phyloP scores from a whole-genome alignment of 208 protist species.

The Leishmania mexicana region DNA sequence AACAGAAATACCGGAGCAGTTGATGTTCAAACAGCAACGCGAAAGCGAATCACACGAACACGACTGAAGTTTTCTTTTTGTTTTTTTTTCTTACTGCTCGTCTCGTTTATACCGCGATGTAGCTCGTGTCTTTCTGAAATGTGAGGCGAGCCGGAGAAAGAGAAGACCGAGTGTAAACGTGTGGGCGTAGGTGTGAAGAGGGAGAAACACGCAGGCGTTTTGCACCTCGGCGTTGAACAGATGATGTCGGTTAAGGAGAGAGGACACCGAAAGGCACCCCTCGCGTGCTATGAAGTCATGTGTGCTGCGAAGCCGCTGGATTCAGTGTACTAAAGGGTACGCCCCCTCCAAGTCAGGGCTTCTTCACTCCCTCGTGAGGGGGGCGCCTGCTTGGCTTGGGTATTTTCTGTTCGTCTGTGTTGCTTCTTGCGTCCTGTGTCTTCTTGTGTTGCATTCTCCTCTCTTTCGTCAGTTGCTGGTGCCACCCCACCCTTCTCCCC shows the following conservation, averaged over 20 bases:
- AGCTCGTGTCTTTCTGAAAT: background rate
- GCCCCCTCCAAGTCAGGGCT: background rate
- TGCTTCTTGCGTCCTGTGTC: background rate
- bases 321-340: background rate
- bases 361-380: background rate
- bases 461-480: background rate
- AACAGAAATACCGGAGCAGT: background rate
- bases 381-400: background rate
- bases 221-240: background rate
- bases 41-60: slow-evolving; percentile 1
- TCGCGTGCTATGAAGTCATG: too few relatives aligned
- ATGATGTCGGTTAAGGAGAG: background rate
- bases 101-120: background rate
- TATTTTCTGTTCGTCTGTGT: background rate
- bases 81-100: background rate
- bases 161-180: background rate
- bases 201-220: background rate
- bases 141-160: background rate
- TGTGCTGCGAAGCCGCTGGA: background rate
- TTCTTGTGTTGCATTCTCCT: background rate
- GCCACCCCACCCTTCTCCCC: background rate
- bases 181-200: background rate
- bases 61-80: background rate
- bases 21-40: slow-evolving; percentile 2
- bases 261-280: background rate